These are phyloP conservation scores for Wickerhamiella nectarea DNA, from an alignment of 805 yeast genomes.

Conservation along the genomic window DNA sequence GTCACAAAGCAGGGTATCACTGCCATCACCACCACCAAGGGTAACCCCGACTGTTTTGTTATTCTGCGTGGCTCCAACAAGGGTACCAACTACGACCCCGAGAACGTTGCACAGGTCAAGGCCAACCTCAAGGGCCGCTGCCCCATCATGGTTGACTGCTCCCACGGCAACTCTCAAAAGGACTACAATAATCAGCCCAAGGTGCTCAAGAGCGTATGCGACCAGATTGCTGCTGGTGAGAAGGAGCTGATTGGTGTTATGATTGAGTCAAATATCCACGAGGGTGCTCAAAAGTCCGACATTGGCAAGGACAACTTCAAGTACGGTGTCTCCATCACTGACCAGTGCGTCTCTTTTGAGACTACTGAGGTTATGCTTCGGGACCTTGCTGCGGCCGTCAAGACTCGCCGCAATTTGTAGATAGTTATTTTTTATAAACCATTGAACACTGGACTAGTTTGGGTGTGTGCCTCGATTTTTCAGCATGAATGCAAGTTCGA, in stretches of 20 bases:
- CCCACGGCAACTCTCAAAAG: constrained; percentile 93
- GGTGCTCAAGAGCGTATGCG: constrained; percentile 71
- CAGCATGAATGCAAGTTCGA: background rate
- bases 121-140: constrained; percentile 35
- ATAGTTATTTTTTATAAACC: too few relatives aligned
- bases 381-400: constrained; percentile 70
- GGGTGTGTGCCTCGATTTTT: background rate
- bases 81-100: constrained; percentile 84
- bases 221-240: constrained; percentile 73
- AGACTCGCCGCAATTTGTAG: constrained; percentile 38
- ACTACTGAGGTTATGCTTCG: constrained; percentile 70
- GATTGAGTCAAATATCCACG: constrained; percentile 88
- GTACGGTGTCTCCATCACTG: constrained; percentile 94
- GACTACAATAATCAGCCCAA: constrained; percentile 91
- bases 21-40: constrained; percentile 91
- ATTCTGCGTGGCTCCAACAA: constrained; percentile 92
- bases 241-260: constrained; percentile 74
- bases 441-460: too few relatives aligned
- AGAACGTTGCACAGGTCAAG: constrained; percentile 64
- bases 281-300: constrained; percentile 81
- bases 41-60: constrained; percentile 87
- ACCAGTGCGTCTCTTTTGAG: constrained; percentile 91
- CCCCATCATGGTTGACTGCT: constrained; percentile 85
- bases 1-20: constrained; percentile 96
- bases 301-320: constrained; percentile 46